Base-by-base conservation (phyloP, 345 rosid species). In the Trapa bicornis region DNA sequence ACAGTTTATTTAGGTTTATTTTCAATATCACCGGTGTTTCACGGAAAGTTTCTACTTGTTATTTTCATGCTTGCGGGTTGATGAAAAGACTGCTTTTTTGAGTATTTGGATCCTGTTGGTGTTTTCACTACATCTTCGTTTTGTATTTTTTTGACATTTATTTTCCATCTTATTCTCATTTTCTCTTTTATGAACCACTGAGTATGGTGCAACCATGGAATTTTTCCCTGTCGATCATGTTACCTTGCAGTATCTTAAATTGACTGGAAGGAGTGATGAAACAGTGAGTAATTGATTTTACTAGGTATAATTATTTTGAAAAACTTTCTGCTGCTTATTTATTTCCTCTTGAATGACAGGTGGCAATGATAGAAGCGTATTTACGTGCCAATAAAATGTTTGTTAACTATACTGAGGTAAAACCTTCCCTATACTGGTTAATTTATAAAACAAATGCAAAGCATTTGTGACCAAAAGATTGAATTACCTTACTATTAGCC, bases 121-220 rank as follows among this genome's bases (percentile, higher is more conserved):
- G 29, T 22, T 22, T 22, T 22, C 29, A 22, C 29, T 22, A 22
- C 29, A 22, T 22, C 29, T 22, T 22, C 29, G 29, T 22, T 22
- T 22, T 22, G 29, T 22, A 22, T 22, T 22, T 22, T 22, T 22
- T 22, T 22, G 29, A 22, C 29, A 22, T 22, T 22, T 22, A 22
- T 22, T 22, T 22, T 22, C 29, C 29, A 22, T 22, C 29, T 22
- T 22, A 22, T 22, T 22, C 29, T 22, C 29, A 22, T 22, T 22
- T 22, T 22, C 29, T 22, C 29, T 22, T 22, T 22, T 22, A 22
- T 22, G 29, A 22, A 22, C 29, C 29, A 22, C 29, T 1, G 99
- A 94, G 81, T 94, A 94, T 73, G 99, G 99, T 83, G 97, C 99
- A 75, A 94, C 99, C 78, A 94, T 94, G 99, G 99, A 97, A 37